Evolutionary conservation across 2,329 filamentous ascomycete genomes (phyloP).

Genomic region (Fusarium citri): DNA sequence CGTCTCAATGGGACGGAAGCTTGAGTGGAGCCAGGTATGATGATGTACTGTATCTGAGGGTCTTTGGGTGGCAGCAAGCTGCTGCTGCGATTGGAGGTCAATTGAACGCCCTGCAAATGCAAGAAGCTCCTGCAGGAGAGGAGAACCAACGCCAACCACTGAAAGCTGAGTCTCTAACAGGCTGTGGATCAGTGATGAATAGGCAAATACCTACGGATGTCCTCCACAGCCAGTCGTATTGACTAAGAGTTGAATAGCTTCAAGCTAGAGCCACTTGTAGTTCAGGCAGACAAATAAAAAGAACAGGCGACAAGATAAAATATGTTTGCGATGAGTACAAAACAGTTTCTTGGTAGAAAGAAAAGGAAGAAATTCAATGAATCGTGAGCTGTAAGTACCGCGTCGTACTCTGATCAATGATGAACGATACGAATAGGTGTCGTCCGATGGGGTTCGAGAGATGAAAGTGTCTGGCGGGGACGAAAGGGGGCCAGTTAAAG

Average conservation of each 20-base stretch:
- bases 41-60: constrained; percentile 4
- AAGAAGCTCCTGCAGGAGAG: constrained; percentile 36
- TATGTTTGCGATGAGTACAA: neutral
- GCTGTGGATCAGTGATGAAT: constrained; percentile 15
- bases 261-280: constrained; percentile 8
- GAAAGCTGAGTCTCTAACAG: neutral
- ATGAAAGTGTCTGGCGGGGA: constrained; percentile 28
- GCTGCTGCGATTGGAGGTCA: constrained; percentile 40
- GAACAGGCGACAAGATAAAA: neutral
- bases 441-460: constrained; percentile 29
- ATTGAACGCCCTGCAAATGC: constrained; percentile 16
- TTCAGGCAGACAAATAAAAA: constrained; percentile 10
- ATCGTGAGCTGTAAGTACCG: neutral
- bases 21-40: constrained; percentile 33
- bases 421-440: constrained; percentile 6
- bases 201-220: neutral
- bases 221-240: constrained; percentile 4
- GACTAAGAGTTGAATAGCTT: constrained; percentile 12
- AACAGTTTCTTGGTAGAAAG: neutral
- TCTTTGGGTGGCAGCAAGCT: constrained; percentile 17
- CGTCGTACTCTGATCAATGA: constrained; percentile 22
- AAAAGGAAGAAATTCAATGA: constrained; percentile 2
- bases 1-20: constrained; percentile 5
- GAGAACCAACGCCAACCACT: constrained; percentile 12
- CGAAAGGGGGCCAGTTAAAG: constrained; percentile 27